A percentile compares a stretch with the other conserved stretches of the same genome.
These are phyloP conservation scores for Angophora floribunda DNA, from an alignment of 345 rosid species.

Conservation along the genomic window DNA sequence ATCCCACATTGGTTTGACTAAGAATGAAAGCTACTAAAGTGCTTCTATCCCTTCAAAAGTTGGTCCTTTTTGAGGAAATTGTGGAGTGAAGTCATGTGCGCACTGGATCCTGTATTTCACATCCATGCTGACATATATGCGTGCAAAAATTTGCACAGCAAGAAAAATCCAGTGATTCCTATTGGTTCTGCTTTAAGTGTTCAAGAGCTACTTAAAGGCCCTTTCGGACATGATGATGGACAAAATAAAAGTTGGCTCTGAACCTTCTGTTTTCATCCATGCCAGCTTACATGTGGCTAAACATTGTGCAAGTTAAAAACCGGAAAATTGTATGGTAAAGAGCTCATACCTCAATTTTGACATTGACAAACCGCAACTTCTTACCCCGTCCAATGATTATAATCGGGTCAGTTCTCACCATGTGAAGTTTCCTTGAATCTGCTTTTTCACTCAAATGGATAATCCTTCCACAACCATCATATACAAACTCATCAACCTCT, in stretches of 20 bases:
- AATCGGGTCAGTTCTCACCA: slow-evolving; percentile 55
- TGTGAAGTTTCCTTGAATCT: slow-evolving; percentile 31
- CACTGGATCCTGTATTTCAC: neutral
- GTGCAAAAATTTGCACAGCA: neutral
- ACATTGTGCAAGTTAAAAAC: neutral
- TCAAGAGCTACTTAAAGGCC: neutral
- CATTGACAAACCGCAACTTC: slow-evolving; percentile 79
- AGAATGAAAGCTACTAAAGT: neutral
- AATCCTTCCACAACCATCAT: slow-evolving; percentile 87
- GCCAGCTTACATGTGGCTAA: neutral
- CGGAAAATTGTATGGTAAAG: neutral
- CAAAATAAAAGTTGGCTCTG: neutral
- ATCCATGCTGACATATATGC: neutral
- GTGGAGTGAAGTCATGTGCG: neutral
- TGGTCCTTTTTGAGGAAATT: neutral
- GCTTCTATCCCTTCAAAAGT: neutral
- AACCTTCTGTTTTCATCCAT: neutral
- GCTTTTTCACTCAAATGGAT: slow-evolving; percentile 54
- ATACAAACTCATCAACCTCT: slow-evolving; percentile 73
- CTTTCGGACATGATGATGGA: neutral
- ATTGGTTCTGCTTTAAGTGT: neutral
- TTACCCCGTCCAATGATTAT: slow-evolving; percentile 86
- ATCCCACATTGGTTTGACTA: neutral
- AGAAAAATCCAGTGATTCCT: neutral
- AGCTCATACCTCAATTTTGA: slow-evolving; percentile 74